Base-by-base conservation (phyloP, 139 green algal genomes). In the Volvox reticuliferus region DNA sequence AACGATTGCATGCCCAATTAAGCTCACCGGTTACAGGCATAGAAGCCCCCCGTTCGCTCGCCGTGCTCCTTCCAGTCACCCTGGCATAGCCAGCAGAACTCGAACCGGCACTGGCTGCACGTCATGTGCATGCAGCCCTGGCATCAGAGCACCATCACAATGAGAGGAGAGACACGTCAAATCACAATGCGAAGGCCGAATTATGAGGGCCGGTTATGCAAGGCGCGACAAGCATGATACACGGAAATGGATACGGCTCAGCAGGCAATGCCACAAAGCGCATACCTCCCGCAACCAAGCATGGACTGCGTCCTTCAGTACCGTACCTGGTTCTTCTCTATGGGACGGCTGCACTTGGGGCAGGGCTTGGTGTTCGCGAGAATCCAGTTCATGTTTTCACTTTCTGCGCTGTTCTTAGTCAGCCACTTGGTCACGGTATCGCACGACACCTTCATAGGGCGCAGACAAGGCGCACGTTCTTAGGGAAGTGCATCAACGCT, bases 41-140 rank as follows among this genome's bases (percentile, higher is more conserved):
- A 99, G 92, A 97, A 99, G 77, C 98, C 98, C 19, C 98, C 98
- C 0, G 98, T 99, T 68, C 96, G 93, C 93, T 99, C 98, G 26
- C 97, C 97, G 90, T 99, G 98, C 88, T 99, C 96, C 30, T 89
- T 93, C 98, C 98, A 99, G 33, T 96, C 73, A 9, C 97, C 94
- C 35, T 96, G 94, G 92, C 97, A 99, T 44, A 99, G 94, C 97
- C 97, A 99, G 95, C 97, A 99, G 94, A 98, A 99, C 79, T 96
- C 93, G 88, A 96, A 94, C 63, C 89, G 87, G 94, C 95, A 98
- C 95, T 98, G 96, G n/a, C 93, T 90, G 93, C 97, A 99, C 13
- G 93, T 97, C 90, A 99, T 98, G 83, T 99, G 95, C 94, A 99
- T 99, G 96, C 98, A 99, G 79, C 98, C 95, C 93, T 94, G 16